A percentile compares a stretch with the other conserved stretches of the same genome.
These are phyloP conservation scores for Daldinia vernicosa DNA, from an alignment of 495 filamentous ascomycete genomes.

Conservation along the genomic window DNA sequence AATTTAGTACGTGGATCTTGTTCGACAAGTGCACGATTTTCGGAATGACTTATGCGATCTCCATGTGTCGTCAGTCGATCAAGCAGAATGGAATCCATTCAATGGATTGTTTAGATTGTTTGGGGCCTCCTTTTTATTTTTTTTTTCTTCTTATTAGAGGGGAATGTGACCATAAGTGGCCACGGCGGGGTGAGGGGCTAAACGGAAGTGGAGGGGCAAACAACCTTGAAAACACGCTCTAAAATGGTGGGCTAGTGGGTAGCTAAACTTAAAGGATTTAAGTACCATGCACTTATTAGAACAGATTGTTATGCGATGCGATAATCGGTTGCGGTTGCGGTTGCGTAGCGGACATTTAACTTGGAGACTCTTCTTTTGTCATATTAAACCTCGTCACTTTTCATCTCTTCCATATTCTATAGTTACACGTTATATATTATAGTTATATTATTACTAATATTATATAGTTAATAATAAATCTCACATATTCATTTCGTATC, in stretches of 20 bases:
- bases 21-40: constrained; percentile 26
- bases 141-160: constrained; percentile 14
- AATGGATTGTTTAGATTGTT: constrained; percentile 12
- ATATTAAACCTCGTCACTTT: not conserved
- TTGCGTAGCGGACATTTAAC: not conserved
- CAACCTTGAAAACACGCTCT: constrained; percentile 11
- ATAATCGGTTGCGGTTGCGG: not conserved
- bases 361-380: not conserved
- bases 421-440: not conserved
- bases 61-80: constrained; percentile 24
- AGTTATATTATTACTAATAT: not conserved
- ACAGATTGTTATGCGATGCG: constrained; percentile 15
- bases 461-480: too few species aligned
- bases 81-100: constrained; percentile 10
- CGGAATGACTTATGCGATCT: constrained; percentile 27
- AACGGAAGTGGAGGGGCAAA: constrained; percentile 31
- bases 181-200: constrained; percentile 13
- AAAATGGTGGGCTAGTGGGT: constrained; percentile 14
- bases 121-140: constrained; percentile 3
- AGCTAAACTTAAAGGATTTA: constrained; percentile 25
- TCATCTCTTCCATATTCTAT: not conserved
- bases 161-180: constrained; percentile 5
- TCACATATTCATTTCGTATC: too few species aligned
- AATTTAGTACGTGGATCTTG: constrained; percentile 25
- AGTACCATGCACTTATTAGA: not conserved